Evolutionary conservation across 2,329 filamentous ascomycete genomes (phyloP).

Genomic region (Trichoderma lentiforme): DNA sequence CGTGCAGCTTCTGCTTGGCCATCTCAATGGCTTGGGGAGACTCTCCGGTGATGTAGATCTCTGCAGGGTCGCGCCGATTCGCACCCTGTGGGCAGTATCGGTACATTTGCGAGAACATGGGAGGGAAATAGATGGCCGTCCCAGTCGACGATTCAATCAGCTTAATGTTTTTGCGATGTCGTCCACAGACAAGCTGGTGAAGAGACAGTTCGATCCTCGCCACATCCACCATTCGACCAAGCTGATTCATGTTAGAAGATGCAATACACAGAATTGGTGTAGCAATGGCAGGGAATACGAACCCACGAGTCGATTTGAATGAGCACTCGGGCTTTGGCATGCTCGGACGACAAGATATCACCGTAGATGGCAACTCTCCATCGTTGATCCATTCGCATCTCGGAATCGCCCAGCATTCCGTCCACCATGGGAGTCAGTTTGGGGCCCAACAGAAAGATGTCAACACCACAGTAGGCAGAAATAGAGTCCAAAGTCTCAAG

Average conservation of each 20-base stretch:
- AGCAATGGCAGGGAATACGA: slow-evolving; percentile 24
- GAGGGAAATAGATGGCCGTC: slow-evolving; percentile 97
- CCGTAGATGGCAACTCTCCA: slow-evolving; percentile 93
- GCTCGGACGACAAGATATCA: slow-evolving; percentile 90
- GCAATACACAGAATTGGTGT: not conserved
- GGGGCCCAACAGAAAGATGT: slow-evolving; percentile 92
- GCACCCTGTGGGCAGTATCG: slow-evolving; percentile 84
- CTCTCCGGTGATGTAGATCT: slow-evolving; percentile 94
- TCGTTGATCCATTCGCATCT: slow-evolving; percentile 83
- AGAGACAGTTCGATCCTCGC: slow-evolving; percentile 81
- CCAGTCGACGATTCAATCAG: slow-evolving; percentile 92
- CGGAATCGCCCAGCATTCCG: slow-evolving; percentile 70
- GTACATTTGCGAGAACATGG: slow-evolving; percentile 87
- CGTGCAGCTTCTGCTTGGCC: slow-evolving; percentile 88
- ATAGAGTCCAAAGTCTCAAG: slow-evolving; percentile 83
- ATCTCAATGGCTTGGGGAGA: slow-evolving; percentile 77
- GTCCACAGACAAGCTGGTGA: slow-evolving; percentile 88
- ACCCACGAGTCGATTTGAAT: slow-evolving; percentile 97
- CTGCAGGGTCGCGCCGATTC: slow-evolving; percentile 75
- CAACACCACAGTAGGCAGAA: slow-evolving; percentile 84
- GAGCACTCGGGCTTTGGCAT: slow-evolving; percentile 91
- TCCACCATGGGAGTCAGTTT: slow-evolving; percentile 78
- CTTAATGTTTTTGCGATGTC: slow-evolving; percentile 96
- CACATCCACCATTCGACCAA: slow-evolving; percentile 71
- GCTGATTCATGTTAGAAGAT: slow-evolving; percentile 41